These are phyloP conservation scores for Solanum hybrid DNA, from an alignment of 305 asterid species.

Conservation along the genomic window DNA sequence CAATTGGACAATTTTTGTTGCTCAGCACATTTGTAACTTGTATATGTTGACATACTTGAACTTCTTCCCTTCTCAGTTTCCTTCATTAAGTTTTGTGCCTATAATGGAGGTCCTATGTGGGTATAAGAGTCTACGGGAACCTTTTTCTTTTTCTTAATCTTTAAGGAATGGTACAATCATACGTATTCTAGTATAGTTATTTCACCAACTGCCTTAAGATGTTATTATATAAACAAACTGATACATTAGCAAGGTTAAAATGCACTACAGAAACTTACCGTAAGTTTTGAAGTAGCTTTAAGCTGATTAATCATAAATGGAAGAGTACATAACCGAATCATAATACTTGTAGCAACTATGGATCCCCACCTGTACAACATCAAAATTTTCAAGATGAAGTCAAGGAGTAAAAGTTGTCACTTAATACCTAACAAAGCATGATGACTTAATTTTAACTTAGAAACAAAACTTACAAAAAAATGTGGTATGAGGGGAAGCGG, in stretches of 20 bases:
- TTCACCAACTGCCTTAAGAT: conserved; percentile 3
- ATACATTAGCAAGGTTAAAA: neutral
- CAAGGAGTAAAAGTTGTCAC: neutral
- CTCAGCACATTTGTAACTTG: neutral
- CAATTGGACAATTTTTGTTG: neutral
- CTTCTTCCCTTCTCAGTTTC: neutral
- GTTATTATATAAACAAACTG: neutral
- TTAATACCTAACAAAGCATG: neutral
- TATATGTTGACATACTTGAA: neutral
- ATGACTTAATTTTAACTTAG: neutral
- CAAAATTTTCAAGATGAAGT: neutral
- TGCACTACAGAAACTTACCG: conserved; percentile 42
- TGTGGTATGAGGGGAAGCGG: neutral
- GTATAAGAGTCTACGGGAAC: neutral
- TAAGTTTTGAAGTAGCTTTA: conserved; percentile 59
- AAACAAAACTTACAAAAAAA: neutral
- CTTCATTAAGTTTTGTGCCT: neutral
- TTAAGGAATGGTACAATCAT: neutral
- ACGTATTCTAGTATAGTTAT: neutral
- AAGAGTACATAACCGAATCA: conserved; percentile 54
- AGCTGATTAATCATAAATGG: conserved; percentile 67
- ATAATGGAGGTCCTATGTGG: neutral
- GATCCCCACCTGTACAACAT: conserved; percentile 78
- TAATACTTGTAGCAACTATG: conserved; percentile 43
- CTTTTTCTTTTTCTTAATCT: neutral